A percentile compares a stretch with the other conserved stretches of the same genome.
phyloP scores from a whole-genome alignment of 1,284 basidiomycete species.

The Wolfiporia cocos region DNA sequence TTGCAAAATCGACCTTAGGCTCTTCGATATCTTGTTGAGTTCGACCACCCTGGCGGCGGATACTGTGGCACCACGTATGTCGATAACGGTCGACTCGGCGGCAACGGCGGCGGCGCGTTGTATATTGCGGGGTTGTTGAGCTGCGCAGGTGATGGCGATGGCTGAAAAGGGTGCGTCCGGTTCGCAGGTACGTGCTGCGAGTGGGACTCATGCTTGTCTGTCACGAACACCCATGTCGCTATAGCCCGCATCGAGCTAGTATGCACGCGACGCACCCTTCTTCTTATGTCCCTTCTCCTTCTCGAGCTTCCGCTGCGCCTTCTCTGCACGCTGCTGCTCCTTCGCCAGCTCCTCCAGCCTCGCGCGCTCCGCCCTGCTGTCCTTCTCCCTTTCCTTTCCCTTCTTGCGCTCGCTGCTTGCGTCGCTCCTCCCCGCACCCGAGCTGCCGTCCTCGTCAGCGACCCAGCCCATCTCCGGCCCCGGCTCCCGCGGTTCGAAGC shows the following conservation, averaged over 20 bases:
- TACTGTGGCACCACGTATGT: no score
- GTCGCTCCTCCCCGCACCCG: not conserved
- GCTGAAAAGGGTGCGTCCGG: conserved; percentile 30
- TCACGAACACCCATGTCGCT: conserved; percentile 6
- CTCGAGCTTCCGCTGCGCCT: conserved; percentile 18
- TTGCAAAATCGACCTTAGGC: no score
- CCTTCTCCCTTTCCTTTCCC: conserved; percentile 9
- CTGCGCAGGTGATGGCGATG: conserved; percentile 39
- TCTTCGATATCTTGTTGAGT: no score
- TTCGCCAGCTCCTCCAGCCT: conserved; percentile 14
- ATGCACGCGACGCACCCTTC: conserved; percentile 5
- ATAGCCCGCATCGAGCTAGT: not conserved
- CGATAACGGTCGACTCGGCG: no score
- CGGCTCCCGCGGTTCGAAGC: conserved; percentile 10
- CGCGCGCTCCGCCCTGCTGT: conserved; percentile 5
- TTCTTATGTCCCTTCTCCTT: conserved; percentile 24
- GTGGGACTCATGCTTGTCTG: conserved; percentile 7
- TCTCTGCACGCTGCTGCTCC: conserved; percentile 18
- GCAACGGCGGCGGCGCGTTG: conserved; percentile 29
- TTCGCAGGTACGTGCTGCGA: conserved; percentile 15
- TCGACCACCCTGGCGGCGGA: no score
- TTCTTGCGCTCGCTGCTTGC: not conserved
- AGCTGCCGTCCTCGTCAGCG: not conserved
- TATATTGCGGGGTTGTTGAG: conserved; percentile 38
- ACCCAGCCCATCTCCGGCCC: conserved; percentile 3